Evolutionary conservation across 2,329 filamentous ascomycete genomes (phyloP), one percentile per base, ranked within the genome.

Genomic region (Fusarium heterosporum): DNA sequence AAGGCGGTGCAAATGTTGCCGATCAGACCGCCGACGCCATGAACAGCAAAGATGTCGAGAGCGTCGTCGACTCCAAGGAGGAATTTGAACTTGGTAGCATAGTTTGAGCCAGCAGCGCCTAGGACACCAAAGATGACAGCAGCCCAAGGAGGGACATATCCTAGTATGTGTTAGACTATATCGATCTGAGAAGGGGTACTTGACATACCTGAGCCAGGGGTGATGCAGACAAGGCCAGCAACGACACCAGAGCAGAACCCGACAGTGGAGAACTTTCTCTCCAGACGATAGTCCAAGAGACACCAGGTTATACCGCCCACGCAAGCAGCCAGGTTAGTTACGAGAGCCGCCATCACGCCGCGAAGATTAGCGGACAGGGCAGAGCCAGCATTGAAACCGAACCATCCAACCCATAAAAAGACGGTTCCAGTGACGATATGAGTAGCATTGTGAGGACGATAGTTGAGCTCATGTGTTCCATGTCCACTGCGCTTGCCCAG

Each of bases 341-440:
- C 92, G 2, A 95, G 84, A 12, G 91, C 91, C 42, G 93, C 93
- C 89, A 97, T 93, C 72, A 97, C 86, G 42, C 92, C 92, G 47
- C 93, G 90, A 74, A 97, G 79, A 78, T 96, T 96, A 50, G 93
- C 93, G 47, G 89, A 84, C 55, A 96, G 83, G 14, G 93, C 93
- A 16, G 90, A 93, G 67, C 93, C 93, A 48, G 92, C 93, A 73
- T 97, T 97, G 87, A 97, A 97, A 46, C 93, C 93, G 74, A 97
- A 96, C 93, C 93, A 97, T 53, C 93, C 93, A 16, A 97, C 91
- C 93, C 93, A 97, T 16, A 97, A 88, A 80, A 97, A 97, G 45
- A 97, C 93, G 4, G 93, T 97, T 29, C 93, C 93, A 55, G 96
- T 91, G 51, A 97, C 93, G 70, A 97, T 93, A 77, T 96, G 92